Conservation (phyloP, 1,284 basidiomycete genomes). For the Apiotrichum domesticum region DNA sequence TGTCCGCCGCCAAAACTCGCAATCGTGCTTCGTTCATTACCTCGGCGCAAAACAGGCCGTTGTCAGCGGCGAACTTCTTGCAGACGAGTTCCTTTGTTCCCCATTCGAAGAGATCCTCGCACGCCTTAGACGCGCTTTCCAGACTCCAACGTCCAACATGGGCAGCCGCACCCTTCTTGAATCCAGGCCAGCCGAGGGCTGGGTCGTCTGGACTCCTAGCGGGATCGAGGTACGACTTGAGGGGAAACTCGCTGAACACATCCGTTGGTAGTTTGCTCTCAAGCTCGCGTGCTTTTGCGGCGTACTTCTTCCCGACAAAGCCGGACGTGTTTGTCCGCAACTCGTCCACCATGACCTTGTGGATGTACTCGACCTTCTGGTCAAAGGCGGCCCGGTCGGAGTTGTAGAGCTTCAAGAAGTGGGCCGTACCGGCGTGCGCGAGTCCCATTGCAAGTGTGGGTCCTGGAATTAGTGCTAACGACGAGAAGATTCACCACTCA, state of each 20-base stretch:
- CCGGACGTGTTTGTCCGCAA: slow-evolving; percentile 64
- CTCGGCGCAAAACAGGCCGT: slow-evolving; percentile 29
- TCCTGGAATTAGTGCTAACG: slow-evolving; percentile 26
- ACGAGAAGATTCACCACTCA: slow-evolving; percentile 17
- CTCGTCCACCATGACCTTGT: slow-evolving; percentile 59
- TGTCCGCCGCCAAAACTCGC: not conserved
- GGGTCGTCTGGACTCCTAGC: slow-evolving; percentile 23
- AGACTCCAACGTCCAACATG: slow-evolving; percentile 50
- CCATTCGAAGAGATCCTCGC: slow-evolving; percentile 86
- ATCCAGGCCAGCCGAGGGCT: slow-evolving; percentile 37
- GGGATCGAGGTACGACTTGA: slow-evolving; percentile 69
- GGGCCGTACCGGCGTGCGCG: slow-evolving; percentile 47
- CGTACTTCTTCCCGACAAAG: slow-evolving; percentile 53
- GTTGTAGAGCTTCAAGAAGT: slow-evolving; percentile 58
- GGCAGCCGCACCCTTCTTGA: slow-evolving; percentile 25
- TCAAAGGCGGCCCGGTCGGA: slow-evolving; percentile 30
- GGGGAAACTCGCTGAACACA: slow-evolving; percentile 61
- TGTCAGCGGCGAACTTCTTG: slow-evolving; percentile 38
- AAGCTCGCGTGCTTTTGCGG: slow-evolving; percentile 58
- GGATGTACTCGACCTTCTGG: slow-evolving; percentile 52
- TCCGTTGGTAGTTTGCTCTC: slow-evolving; percentile 45
- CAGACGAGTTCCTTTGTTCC: slow-evolving; percentile 59
- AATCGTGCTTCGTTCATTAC: slow-evolving; percentile 26
- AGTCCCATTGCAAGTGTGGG: slow-evolving; percentile 48
- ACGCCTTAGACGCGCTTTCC: slow-evolving; percentile 63